Conservation (phyloP, 2,329 filamentous ascomycete species). For the Diatrype stigma region DNA sequence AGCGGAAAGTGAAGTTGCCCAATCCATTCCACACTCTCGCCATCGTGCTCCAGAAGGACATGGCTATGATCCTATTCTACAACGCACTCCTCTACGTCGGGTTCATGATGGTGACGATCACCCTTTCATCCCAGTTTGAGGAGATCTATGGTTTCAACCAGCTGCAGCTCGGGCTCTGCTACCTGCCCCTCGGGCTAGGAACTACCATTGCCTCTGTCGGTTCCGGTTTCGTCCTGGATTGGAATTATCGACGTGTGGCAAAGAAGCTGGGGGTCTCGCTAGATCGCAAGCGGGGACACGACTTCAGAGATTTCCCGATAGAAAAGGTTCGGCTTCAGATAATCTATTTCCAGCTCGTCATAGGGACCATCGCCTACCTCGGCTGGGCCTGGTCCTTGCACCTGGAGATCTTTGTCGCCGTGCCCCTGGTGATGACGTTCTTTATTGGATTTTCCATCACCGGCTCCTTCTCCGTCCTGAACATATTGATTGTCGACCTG, state of each 20-base stretch:
- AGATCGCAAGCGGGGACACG: conserved; percentile 52
- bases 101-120: conserved; percentile 51
- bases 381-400: conserved; percentile 57
- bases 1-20: conserved; percentile 45
- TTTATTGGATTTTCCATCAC: conserved; percentile 55
- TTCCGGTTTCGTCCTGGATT: conserved; percentile 57
- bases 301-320: conserved; percentile 49
- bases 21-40: conserved; percentile 53
- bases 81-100: conserved; percentile 52
- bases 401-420: conserved; percentile 45
- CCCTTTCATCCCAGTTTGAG: conserved; percentile 48
- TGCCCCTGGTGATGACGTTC: conserved; percentile 53
- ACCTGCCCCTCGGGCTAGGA: conserved; percentile 49
- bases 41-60: conserved; percentile 54
- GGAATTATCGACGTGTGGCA: conserved; percentile 69
- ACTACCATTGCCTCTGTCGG: conserved; percentile 44
- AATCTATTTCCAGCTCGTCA: conserved; percentile 48
- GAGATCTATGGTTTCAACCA: conserved; percentile 48
- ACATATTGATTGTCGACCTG: conserved; percentile 59
- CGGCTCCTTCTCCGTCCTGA: conserved; percentile 60
- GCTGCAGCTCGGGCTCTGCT: conserved; percentile 50
- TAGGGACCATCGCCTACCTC: conserved; percentile 50
- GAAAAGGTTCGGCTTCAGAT: conserved; percentile 52
- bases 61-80: conserved; percentile 49
- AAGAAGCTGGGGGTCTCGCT: conserved; percentile 57